Base-by-base conservation (phyloP, 2,329 filamentous ascomycete species). In the Whalleya microplaca region DNA sequence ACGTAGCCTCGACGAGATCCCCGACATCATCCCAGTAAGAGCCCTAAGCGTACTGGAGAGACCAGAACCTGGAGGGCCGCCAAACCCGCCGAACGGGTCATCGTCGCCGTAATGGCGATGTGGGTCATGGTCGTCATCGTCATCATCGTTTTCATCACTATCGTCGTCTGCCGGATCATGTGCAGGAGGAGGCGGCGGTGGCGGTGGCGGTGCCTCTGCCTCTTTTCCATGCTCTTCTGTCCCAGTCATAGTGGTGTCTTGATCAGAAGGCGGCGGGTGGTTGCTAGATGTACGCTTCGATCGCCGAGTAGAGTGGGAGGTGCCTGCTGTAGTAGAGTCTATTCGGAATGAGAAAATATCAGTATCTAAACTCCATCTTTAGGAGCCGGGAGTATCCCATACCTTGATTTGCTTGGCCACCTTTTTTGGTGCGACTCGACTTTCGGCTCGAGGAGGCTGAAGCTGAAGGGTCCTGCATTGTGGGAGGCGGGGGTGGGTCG, bases 21-120 rank as follows among this genome's bases (percentile, higher is more conserved):
- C 90, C 2, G 91, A 90, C 84, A 97, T 94, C 83, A 96, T 96
- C 61, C 93, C 93, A 51, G 87, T 96, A 63, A 99, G 78, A 18
- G 93, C 92, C 70, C 94, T 84, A 18, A 99, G 81, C 14, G 92
- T 96, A 69, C 80, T 90, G 6, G 91, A 91, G 23, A 98, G 78
- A 18, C 86, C 85, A 51, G 86, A 81, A 16, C 85, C 81, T 9
- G 83, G 80, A 54, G 84, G 82, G 42, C 88, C 85, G 37, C 90
- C 87, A 61, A 96, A 91, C 14, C 80, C 81, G 41, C 84, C 81
- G 64, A 86, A 86, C 0, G 83, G 80, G 63, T 85, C 84, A 53
- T 86, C 84, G 54, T 90, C 87, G 20, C 87, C 88, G 62, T 90
- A 87, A 59, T 87, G 88, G 63, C 70, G 67, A 20, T 77, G 75